Base-by-base conservation (phyloP, 2,329 filamentous ascomycete species). In the Xylaria sp. region DNA sequence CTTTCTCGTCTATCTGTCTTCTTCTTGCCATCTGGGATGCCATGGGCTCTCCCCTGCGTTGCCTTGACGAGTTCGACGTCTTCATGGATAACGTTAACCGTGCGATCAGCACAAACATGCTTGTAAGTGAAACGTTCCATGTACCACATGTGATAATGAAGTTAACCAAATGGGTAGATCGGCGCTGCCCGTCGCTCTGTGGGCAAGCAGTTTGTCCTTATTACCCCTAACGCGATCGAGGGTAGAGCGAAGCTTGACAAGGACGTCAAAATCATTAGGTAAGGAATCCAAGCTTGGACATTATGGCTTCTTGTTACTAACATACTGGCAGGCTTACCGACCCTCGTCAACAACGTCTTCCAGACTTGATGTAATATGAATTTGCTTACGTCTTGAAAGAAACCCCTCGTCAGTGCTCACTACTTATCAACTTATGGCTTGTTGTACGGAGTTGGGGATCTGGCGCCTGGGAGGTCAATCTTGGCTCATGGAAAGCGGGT, bases 71-170 rank as follows among this genome's bases (percentile, higher is more conserved):
- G 78, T 99, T 98, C 74, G 95, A 99, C 75, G 95, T 99, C 33
- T 99, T 97, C 82, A 99, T 99, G 95, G 95, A 99, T 78, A 92
- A 90, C 69, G 92, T 98, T 62, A 99, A 99, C 77, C 88, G 95
- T 64, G 92, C 91, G 59, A 91, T 96, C 70, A 96, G 92, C 74
- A 97, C 96, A 71, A 91, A 91, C 66, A 92, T 99, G 90, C 91
- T 99, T 77, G 90, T 92, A 80, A 81, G 88, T 83, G 14, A 47
- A 31, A 38, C 55, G 19, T 45, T 17, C 14, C 1, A 43, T 53
- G n/a, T 31, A n/a, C 33, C 14, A 25, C 21, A 28, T 19, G 12
- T n/a, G 8, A 14, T n/a, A 23, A 45, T 57, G 40, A 61, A 70
- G 69, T 57, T 70, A 61, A 73, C 42, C 73, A 60, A 35, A 62